Percentiles rank a stretch among this genome's conserved stretches.
Conservation (phyloP, 2,329 filamentous ascomycete genomes). For the Talaromyces sp. region DNA sequence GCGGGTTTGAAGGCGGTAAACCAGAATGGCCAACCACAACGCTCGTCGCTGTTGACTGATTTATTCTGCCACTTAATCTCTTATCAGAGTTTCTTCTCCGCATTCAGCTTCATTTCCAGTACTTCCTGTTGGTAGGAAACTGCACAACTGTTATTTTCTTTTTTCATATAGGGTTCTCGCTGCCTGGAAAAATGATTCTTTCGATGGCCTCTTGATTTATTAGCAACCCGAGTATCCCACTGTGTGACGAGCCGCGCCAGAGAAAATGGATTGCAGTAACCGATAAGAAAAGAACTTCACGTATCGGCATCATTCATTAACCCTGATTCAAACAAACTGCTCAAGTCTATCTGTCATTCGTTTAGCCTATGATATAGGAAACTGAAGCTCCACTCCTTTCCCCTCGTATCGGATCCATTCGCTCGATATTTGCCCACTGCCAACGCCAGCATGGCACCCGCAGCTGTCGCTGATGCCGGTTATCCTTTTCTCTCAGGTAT, state of each 20-base stretch:
- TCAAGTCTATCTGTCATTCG: neutral
- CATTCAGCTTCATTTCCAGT: neutral
- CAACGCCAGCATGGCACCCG: slow-evolving; percentile 4
- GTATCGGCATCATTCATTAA: neutral
- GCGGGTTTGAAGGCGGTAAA: neutral
- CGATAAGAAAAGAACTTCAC: neutral
- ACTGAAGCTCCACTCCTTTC: neutral
- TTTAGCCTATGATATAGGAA: neutral
- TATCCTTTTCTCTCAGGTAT: slow-evolving; percentile 9
- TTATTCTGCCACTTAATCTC: slow-evolving; percentile 11
- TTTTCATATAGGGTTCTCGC: neutral
- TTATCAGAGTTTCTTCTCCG: slow-evolving; percentile 10
- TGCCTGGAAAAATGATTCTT: neutral
- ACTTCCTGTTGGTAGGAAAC: neutral
- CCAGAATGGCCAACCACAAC: neutral
- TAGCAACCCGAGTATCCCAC: neutral
- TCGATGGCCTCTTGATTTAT: neutral
- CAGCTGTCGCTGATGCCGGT: slow-evolving; percentile 5
- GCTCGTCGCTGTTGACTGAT: neutral
- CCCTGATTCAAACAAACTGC: neutral
- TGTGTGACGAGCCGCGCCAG: neutral
- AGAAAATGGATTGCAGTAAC: neutral
- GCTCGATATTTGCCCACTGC: neutral
- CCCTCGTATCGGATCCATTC: neutral
- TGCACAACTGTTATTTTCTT: neutral